Evolutionary conservation across 176 grass and related monocot genomes (phyloP).

Genomic region (Carex scoparia): DNA sequence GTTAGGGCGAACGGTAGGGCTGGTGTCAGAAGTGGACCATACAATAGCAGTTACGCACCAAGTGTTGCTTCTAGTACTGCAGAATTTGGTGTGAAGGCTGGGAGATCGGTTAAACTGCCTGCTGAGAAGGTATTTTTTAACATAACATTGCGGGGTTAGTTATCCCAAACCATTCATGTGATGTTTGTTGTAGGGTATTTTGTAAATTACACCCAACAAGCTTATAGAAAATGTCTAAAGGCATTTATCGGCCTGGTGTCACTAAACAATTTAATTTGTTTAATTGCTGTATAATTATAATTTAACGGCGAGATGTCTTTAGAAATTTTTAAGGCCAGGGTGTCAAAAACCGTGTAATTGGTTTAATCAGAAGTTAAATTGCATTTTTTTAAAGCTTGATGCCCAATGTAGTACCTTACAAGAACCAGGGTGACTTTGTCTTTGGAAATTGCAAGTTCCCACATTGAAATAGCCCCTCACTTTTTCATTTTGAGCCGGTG

Average conservation of each 20-base stretch:
- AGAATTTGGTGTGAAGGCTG: conserved; percentile 32
- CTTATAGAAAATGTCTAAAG: neutral
- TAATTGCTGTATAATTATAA: neutral
- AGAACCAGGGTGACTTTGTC: neutral
- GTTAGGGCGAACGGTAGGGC: neutral
- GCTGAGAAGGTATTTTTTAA: conserved; percentile 8
- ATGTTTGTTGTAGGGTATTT: conserved; percentile 1
- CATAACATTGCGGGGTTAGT: neutral
- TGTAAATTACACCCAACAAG: neutral
- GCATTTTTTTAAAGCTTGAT: neutral
- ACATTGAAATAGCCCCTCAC: neutral
- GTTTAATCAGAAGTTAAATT: neutral
- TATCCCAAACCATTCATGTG: neutral
- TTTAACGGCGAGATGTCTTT: neutral
- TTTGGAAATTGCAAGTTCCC: neutral
- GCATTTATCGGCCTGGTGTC: neutral
- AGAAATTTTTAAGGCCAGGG: neutral
- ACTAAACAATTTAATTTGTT: neutral
- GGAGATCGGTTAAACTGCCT: conserved; percentile 15
- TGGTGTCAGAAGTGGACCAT: conserved; percentile 18
- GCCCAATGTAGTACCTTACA: neutral
- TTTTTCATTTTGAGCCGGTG: neutral
- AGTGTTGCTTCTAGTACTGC: conserved; percentile 31
- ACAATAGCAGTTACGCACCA: conserved; percentile 44
- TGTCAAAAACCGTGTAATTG: neutral